Evolutionary conservation across 2,329 filamentous ascomycete genomes (phyloP).

Genomic region (Pseudogymnoascus sp.): DNA sequence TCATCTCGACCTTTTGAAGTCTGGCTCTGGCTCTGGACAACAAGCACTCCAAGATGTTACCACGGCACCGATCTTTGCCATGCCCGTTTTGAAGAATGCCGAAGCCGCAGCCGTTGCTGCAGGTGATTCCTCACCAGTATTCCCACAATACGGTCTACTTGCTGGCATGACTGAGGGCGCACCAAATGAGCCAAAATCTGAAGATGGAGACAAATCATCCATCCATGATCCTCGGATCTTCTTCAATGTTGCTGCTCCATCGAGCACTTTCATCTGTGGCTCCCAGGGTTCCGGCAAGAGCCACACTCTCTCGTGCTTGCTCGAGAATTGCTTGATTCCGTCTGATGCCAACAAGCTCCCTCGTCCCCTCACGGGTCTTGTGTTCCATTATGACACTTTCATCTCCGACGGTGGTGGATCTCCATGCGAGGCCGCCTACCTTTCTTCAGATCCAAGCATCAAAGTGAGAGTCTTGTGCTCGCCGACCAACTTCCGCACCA

Average conservation of each 20-base stretch:
- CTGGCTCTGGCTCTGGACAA: background rate
- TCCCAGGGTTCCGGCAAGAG: slow-evolving; percentile 57
- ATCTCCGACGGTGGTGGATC: slow-evolving; percentile 29
- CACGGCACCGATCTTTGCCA: slow-evolving; percentile 20
- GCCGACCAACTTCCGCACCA: slow-evolving; percentile 37
- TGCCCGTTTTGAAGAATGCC: slow-evolving; percentile 16
- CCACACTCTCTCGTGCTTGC: slow-evolving; percentile 50
- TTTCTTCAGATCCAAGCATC: slow-evolving; percentile 39
- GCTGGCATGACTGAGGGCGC: slow-evolving; percentile 16
- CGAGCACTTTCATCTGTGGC: slow-evolving; percentile 55
- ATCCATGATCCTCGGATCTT: slow-evolving; percentile 31
- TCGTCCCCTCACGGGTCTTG: slow-evolving; percentile 43
- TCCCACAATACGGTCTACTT: slow-evolving; percentile 24
- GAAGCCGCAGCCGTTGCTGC: background rate
- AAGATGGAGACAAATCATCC: background rate
- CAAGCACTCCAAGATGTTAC: slow-evolving; percentile 9
- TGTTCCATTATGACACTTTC: slow-evolving; percentile 50
- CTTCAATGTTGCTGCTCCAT: slow-evolving; percentile 48
- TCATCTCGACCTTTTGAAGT: background rate
- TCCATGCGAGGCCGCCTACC: slow-evolving; percentile 48
- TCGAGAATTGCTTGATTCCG: slow-evolving; percentile 40
- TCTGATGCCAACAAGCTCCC: slow-evolving; percentile 36
- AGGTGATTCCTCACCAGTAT: background rate
- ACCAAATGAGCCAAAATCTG: background rate
- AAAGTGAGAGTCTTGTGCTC: slow-evolving; percentile 46